These are phyloP conservation scores for Phytophthora ohioensis DNA, from an alignment of 352 stramenopile species.

Conservation along the genomic window DNA sequence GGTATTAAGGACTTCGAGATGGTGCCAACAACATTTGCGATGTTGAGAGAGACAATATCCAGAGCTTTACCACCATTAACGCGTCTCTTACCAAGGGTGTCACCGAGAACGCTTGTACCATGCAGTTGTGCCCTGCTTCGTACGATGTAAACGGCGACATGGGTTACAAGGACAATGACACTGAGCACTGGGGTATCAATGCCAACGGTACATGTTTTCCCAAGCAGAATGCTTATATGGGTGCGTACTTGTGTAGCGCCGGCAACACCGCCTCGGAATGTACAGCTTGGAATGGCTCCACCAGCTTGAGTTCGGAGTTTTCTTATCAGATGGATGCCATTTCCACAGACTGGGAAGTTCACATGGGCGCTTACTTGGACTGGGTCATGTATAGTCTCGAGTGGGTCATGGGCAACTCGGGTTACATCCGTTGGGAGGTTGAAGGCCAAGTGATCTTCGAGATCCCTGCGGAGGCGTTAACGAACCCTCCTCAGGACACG, in stretches of 20 bases:
- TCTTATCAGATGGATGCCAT: not conserved
- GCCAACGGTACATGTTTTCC: not conserved
- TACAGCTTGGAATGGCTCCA: not conserved
- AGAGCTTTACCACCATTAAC: not conserved
- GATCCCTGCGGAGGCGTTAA: not conserved
- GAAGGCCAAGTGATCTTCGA: not conserved
- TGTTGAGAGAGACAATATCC: not conserved
- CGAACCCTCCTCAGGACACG: not conserved
- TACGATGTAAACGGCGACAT: conserved; percentile 3
- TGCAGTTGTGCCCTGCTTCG: conserved; percentile 2
- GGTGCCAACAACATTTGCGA: conserved; percentile 36
- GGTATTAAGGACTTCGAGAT: conserved; percentile 47
- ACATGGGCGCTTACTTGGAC: not conserved
- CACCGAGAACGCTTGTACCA: conserved; percentile 1
- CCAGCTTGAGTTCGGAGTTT: not conserved
- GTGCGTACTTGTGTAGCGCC: not conserved
- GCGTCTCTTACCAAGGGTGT: not conserved
- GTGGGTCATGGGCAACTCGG: not conserved
- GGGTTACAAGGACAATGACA: not conserved
- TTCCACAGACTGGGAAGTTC: not conserved
- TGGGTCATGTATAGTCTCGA: not conserved
- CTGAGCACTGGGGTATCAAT: not conserved
- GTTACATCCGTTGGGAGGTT: not conserved
- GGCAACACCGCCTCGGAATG: not conserved
- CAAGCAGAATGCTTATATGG: not conserved